These are phyloP conservation scores for Fraxinus velutina DNA, from an alignment of 305 asterid species.

Conservation along the genomic window DNA sequence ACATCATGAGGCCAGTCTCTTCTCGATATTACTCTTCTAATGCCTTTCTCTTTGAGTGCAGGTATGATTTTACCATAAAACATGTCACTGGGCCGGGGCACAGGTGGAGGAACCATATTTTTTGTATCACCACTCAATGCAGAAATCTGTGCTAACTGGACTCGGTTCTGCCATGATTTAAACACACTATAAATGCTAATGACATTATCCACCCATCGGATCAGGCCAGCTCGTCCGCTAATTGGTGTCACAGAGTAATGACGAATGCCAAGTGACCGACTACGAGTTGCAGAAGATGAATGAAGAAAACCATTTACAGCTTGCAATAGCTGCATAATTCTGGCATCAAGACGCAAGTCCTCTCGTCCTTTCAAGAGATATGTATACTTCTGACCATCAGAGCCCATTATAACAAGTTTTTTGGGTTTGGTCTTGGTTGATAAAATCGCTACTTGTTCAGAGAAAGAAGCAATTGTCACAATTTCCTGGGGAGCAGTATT, in stretches of 20 bases:
- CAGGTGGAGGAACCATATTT: conserved; percentile 64
- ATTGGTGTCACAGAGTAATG: conserved; percentile 96
- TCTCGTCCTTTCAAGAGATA: conserved; percentile 99
- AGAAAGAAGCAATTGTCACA: conserved; percentile 80
- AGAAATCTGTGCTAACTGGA: conserved; percentile 72
- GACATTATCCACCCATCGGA: conserved; percentile 97
- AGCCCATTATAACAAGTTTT: conserved; percentile 75
- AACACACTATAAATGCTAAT: conserved; percentile 86
- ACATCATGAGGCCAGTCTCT: conserved; percentile 99
- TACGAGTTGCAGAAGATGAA: conserved; percentile 68
- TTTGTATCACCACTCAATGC: conserved; percentile 56
- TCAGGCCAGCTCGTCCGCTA: conserved; percentile 98
- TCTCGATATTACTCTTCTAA: conserved; percentile 93
- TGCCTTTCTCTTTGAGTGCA: conserved; percentile 98
- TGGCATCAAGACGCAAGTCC: conserved; percentile 99
- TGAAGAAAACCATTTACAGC: conserved; percentile 84
- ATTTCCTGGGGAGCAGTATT: conserved; percentile 54
- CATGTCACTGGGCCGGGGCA: conserved; percentile 99
- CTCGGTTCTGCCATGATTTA: conserved; percentile 94
- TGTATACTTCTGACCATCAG: conserved; percentile 85
- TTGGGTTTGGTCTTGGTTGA: conserved; percentile 98
- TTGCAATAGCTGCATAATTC: conserved; percentile 97
- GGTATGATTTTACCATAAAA: conserved; percentile 97
- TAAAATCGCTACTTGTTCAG: conserved; percentile 66
- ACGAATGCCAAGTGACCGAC: conserved; percentile 77